phyloP scores from a whole-genome alignment of 179 eudicot species.

The Silene coronaria region DNA sequence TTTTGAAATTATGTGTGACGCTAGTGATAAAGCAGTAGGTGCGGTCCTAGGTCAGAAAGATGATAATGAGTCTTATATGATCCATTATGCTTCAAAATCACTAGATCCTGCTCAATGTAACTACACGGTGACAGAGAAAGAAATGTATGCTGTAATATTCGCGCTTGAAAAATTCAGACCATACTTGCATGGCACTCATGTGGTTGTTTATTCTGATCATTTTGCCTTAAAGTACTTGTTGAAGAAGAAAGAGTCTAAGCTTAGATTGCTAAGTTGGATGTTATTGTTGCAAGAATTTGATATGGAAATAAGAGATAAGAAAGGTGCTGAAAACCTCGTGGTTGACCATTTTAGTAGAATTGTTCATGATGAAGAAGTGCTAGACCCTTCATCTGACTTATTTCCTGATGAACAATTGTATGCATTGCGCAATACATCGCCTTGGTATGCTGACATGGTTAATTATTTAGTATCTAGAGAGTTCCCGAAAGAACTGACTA shows the following conservation, averaged over 20 bases:
- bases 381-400: neutral
- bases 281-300: slow-evolving; percentile 5
- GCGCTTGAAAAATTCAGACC: neutral
- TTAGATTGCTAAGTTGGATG: neutral
- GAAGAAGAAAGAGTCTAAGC: neutral
- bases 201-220: neutral
- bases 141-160: neutral
- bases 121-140: neutral
- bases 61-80: neutral
- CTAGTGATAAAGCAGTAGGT: neutral
- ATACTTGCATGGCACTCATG: neutral
- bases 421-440: neutral
- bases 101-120: neutral
- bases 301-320: neutral
- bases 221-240: neutral
- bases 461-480: neutral
- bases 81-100: neutral
- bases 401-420: neutral
- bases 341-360: neutral
- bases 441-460: slow-evolving; percentile 6
- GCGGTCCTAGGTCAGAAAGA: neutral
- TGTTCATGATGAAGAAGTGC: neutral
- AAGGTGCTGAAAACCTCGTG: neutral
- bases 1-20: slow-evolving; percentile 4
- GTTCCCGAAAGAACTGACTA: neutral